A percentile compares a stretch with the other conserved stretches of the same genome.
These are phyloP conservation scores for Hymenoscyphus linearis DNA, from an alignment of 2,329 filamentous ascomycete species.

Conservation along the genomic window DNA sequence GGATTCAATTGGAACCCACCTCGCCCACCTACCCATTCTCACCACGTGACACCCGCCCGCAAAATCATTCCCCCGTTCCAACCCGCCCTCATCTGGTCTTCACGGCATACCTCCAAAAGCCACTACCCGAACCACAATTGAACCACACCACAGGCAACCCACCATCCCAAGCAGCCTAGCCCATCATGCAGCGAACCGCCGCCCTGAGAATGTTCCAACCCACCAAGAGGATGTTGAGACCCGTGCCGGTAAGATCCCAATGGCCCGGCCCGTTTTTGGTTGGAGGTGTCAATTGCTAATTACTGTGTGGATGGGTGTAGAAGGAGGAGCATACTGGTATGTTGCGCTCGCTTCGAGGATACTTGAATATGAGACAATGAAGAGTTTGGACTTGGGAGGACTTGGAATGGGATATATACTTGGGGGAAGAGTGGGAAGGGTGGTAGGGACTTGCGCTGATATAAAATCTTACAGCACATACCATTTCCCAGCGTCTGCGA, in stretches of 20 bases:
- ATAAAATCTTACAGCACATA: conserved; percentile 63
- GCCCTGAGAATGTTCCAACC: conserved; percentile 63
- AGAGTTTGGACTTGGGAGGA: too few species aligned
- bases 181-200: conserved; percentile 45
- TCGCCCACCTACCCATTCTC: too few species aligned
- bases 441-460: conserved; percentile 25
- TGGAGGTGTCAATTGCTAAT: too few species aligned
- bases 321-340: conserved; percentile 64
- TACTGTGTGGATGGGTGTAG: too few species aligned
- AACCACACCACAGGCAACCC: too few species aligned
- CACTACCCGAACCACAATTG: not conserved
- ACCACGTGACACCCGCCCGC: too few species aligned
- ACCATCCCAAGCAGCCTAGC: conserved; percentile 13
- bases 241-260: conserved; percentile 61
- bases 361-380: not conserved
- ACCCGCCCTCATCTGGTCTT: too few species aligned
- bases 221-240: conserved; percentile 61
- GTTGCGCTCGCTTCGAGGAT: conserved; percentile 31
- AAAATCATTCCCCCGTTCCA: too few species aligned
- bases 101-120: too few species aligned
- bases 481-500: conserved; percentile 90
- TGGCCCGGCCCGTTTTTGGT: not conserved
- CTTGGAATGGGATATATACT: too few species aligned
- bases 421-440: too few species aligned
- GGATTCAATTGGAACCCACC: too few species aligned